A percentile compares a stretch with the other conserved stretches of the same genome.
Conservation (phyloP, 441 rosid species). For the Pelargonium australe region DNA sequence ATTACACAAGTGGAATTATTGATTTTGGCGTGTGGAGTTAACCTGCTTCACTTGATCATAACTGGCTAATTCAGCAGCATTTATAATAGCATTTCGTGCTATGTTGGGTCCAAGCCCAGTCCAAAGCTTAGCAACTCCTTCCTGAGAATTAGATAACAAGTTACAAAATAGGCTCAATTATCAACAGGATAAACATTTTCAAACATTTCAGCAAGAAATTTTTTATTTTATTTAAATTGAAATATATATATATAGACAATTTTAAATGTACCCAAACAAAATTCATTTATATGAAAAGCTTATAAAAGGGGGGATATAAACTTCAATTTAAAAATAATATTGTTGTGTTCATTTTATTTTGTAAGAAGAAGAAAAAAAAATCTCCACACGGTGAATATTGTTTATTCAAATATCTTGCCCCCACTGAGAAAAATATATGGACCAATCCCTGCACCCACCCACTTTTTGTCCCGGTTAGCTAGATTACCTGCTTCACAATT, state of each 20-base stretch:
- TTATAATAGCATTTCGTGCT: conserved; percentile 89
- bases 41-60: conserved; percentile 98
- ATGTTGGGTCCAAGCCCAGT: conserved; percentile 93
- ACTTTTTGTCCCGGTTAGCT: conserved; percentile 10
- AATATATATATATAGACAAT: too few relatives aligned
- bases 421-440: not conserved
- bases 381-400: too few relatives aligned
- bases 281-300: too few relatives aligned
- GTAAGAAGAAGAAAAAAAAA: too few relatives aligned
- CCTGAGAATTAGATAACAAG: conserved; percentile 39
- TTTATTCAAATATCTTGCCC: conserved; percentile 13
- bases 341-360: too few relatives aligned
- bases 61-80: conserved; percentile 98
- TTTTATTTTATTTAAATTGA: too few relatives aligned
- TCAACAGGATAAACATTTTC: conserved; percentile 6
- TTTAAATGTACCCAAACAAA: too few relatives aligned
- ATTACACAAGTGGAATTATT: not conserved
- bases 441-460: not conserved
- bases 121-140: conserved; percentile 94
- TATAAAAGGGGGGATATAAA: too few relatives aligned
- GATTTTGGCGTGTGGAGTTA: conserved; percentile 6
- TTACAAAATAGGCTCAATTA: conserved; percentile 6
- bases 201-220: too few relatives aligned
- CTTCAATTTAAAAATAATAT: too few relatives aligned
- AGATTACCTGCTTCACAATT: conserved; percentile 69